Evolutionary conservation across 208 protist species (phyloP).

Genomic region (Plasmodiophora brassicae): DNA sequence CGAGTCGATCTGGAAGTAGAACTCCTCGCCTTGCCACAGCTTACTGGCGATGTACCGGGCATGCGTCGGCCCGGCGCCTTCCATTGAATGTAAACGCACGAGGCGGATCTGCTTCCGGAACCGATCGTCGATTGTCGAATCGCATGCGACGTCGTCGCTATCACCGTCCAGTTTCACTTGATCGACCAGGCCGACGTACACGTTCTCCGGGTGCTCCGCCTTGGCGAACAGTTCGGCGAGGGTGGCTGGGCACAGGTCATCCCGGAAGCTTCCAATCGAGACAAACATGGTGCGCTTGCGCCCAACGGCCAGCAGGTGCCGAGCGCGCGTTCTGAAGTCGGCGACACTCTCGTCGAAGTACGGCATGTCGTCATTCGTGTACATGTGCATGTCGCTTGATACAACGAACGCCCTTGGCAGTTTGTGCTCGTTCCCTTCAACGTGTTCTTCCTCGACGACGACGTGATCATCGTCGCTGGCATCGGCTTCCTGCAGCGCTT

Average conservation of each 20-base stretch:
- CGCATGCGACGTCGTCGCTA: slow-evolving; percentile 5
- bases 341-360: neutral
- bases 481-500: too few relatives aligned
- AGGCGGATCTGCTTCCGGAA: neutral
- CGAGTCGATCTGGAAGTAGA: slow-evolving; percentile 27
- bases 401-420: too few relatives aligned
- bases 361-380: neutral
- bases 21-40: neutral
- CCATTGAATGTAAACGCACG: neutral
- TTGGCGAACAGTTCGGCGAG: neutral
- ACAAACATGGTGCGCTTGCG: neutral
- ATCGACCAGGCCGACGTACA: slow-evolving; percentile 5
- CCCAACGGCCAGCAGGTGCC: neutral
- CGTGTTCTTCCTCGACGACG: too few relatives aligned
- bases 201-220: neutral
- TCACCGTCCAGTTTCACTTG: neutral
- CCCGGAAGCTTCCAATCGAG: neutral
- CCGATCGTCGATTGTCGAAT: neutral
- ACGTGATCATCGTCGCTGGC: too few relatives aligned
- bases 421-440: too few relatives aligned
- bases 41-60: slow-evolving; percentile 1
- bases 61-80: slow-evolving; percentile 1
- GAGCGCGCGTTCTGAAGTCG: neutral
- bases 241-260: slow-evolving; percentile 1
- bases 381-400: slow-evolving; percentile 12